Evolutionary conservation across 2,329 filamentous ascomycete genomes (phyloP), one percentile per base, ranked within the genome.

Genomic region (Beauveria sp.): DNA sequence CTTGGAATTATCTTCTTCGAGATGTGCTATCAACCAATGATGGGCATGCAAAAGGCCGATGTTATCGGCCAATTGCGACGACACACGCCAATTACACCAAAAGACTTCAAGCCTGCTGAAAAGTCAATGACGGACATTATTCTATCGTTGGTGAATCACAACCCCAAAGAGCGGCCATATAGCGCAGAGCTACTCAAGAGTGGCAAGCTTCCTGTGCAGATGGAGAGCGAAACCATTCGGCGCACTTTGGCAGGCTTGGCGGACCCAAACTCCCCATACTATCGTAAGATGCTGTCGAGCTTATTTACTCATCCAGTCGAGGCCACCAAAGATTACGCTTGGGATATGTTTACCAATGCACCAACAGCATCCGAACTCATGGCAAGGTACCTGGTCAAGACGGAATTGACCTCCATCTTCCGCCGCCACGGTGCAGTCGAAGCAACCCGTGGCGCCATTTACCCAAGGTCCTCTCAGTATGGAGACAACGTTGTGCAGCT

Each of bases 1-100:
- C 80, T 99, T 48, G 95, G 95, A 0, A 90, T 99, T 65, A 98
- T 99, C 62, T 96, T 99, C 76, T 98, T 97, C 67, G 95, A 99
- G 74, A 99, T 99, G 95, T 96, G 90, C 69, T 93, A 87, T 66
- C 75, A 79, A 40, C 80, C 84, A 0, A 83, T 88, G 75, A 79
- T 87, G 71, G 85, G 85, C 5, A 88, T 88, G 84, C 82, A 88
- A 67, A 81, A 86, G 65, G 83, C 83, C 2, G 75, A 81, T 57
- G 83, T 87, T 4, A 79, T 97, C 31, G 83, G 88, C 58, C 78
- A 83, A 60, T 80, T 97, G 48, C 84, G 91, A 51, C 82, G 86
- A 66, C 83, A 85, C 45, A 79, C 85, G 14, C 87, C 91, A 45
- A 74, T 77, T 5, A 80, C 98, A 31, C 93, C 95, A 1, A 67